Base-by-base conservation (phyloP, 2,329 filamentous ascomycete species). In the Amauroascus niger region DNA sequence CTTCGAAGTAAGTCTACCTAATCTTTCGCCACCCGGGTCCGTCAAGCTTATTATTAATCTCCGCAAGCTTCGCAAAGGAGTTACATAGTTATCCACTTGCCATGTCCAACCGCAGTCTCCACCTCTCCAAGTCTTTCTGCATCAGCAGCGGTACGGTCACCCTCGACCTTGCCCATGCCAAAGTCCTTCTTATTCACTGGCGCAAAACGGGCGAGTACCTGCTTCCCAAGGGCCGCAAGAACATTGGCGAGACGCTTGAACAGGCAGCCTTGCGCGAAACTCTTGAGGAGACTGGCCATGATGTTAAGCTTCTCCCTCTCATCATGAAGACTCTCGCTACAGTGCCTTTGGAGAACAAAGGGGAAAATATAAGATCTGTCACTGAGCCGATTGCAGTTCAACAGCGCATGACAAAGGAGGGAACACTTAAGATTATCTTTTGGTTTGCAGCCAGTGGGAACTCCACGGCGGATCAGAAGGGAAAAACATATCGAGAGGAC, bases 201-300 rank as follows among this genome's bases (percentile, higher is more conserved):
- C 45, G 43, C 41, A 26, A 16, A 33, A 57, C 47, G 2, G 28
- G 51, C n/a, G 35, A 59, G 30, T 60, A 57, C 48, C 57, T 64
- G 49, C 57, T 65, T 9, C 61, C 63, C 9, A 60, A 63, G 20
- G 63, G 63, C 11, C 58, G 63, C 28, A 64, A 64, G 45, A 59
- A 63, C 35, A 54, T 58, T 18, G 57, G 54, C 6, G 63, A 65
- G 37, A 54, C 55, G 6, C 49, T 64, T 13, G 56, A 61, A 30
- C 47, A 51, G 6, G 58, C 62, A 6, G 63, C 63, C 8, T 9
- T 64, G n/a, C 61, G 62, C 8, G 63, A 65, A 49, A 63, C 63
- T 1, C 54, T 58, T 26, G 63, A 65, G 45, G 63, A 65, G 47
- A 61, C 57, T 9, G 51, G 52, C 18, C 52, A 22, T 26, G 2